Evolutionary conservation across 2,329 filamentous ascomycete species (phyloP).

Genomic region (Talaromyces pinophilus): DNA sequence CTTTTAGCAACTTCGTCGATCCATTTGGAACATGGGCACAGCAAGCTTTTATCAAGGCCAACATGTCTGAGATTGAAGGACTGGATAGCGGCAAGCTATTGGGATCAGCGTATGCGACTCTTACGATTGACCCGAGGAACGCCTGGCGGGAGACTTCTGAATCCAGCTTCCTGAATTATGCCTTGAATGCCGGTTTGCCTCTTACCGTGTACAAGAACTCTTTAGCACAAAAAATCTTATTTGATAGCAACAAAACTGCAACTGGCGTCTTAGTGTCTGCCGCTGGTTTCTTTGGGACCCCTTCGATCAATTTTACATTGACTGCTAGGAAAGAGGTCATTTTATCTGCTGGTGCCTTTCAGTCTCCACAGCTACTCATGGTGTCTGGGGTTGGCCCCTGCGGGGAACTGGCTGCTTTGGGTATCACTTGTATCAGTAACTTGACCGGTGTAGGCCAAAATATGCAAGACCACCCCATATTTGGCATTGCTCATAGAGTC

Average conservation of each 20-base stretch:
- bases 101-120: constrained; percentile 31
- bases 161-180: constrained; percentile 32
- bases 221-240: constrained; percentile 40
- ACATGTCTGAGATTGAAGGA: constrained; percentile 31
- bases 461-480: constrained; percentile 47
- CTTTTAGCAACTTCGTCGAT: constrained; percentile 33
- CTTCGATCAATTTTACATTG: constrained; percentile 30
- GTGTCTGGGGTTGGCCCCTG: constrained; percentile 36
- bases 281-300: constrained; percentile 3
- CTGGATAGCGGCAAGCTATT: constrained; percentile 33
- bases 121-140: constrained; percentile 35
- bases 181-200: constrained; percentile 29
- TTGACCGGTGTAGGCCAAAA: constrained; percentile 36
- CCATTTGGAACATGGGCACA: constrained; percentile 33
- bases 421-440: constrained; percentile 30
- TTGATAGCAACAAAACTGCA: constrained; percentile 34
- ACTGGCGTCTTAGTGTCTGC: constrained; percentile 29
- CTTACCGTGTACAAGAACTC: constrained; percentile 37
- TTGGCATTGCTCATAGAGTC: constrained; percentile 38
- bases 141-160: constrained; percentile 29
- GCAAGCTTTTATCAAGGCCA: constrained; percentile 31
- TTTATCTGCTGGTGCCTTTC: constrained; percentile 46
- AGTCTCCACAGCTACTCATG: constrained; percentile 44
- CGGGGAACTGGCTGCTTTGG: constrained; percentile 31
- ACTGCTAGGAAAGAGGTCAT: constrained; percentile 46